Evolutionary conservation across 225 moss, liverwort and hornwort genomes (phyloP).

Genomic region (Pseudisothecium myosuroides): DNA sequence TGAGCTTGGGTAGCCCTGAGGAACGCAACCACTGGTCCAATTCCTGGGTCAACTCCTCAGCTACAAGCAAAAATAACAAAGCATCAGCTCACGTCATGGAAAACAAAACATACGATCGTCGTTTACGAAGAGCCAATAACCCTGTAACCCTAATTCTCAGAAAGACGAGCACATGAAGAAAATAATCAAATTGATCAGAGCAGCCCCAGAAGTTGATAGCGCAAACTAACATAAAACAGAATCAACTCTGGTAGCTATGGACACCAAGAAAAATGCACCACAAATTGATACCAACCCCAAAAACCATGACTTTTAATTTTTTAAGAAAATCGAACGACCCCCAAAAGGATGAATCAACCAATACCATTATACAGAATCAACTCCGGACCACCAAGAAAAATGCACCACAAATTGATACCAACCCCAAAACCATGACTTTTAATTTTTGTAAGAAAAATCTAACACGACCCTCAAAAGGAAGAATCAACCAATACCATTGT

Average conservation of each 20-base stretch:
- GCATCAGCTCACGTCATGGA: neutral
- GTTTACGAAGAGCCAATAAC: neutral
- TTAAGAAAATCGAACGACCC: neutral
- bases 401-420: neutral
- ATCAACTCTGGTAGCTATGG: neutral
- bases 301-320: no score
- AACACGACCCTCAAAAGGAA: neutral
- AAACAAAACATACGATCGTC: neutral
- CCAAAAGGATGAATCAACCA: neutral
- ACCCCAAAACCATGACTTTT: no score
- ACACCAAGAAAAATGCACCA: neutral
- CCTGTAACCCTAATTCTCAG: neutral
- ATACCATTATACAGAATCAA: constrained; percentile 35
- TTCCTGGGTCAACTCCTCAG: constrained; percentile 60
- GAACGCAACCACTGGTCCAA: constrained; percentile 74
- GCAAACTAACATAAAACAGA: neutral
- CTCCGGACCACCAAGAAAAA: neutral
- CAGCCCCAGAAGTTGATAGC: neutral
- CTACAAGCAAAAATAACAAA: constrained; percentile 10
- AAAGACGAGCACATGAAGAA: neutral
- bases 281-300: neutral
- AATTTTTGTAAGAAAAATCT: neutral
- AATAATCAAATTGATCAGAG: neutral
- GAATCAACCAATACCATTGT: constrained; percentile 40
- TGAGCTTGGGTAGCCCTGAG: constrained; percentile 42